Base-by-base conservation (phyloP, 2,329 filamentous ascomycete genomes). In the Lithohypha guttulata region DNA sequence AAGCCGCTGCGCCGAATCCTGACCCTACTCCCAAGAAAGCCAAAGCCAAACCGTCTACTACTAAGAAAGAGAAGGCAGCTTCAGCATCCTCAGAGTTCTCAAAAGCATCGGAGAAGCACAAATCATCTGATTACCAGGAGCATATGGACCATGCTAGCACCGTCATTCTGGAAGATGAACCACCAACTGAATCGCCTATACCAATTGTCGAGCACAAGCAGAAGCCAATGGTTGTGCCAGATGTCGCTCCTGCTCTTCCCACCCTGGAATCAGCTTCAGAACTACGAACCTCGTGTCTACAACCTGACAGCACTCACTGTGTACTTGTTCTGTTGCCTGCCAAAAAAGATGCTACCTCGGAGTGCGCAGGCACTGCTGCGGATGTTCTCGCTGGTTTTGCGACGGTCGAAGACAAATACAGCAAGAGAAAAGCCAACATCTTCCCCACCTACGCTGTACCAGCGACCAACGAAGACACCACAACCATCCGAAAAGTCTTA, bases 371-470 rank as follows among this genome's bases (percentile, higher is more conserved):
- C 1, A 36, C 56, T 9, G 62, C 60, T 8, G 58, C 61, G n/a
- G 67, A 73, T 49, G 77, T 71, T 13, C 64, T 87, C 2, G 58
- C 63, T 14, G 75, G 73, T 18, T 69, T 95, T 3, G 75, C 81
- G 2, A 75, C 86, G 39, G 71, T 95, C 39, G 75, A 79, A 37
- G 74, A 81, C 59, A 93, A 87, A 62, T 77, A 93, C 55, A 65
- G 72, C 22, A 67, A 76, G 47, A 70, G 70, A 34, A 69, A 78
- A 39, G 73, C 74, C 21, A 76, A 79, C 41, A 64, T 87, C 1
- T 93, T 96, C 66, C 85, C 87, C 17, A 81, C 94, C 61, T 89
- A 81, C 57, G 76, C 79, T 34, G 68, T 96, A 0, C 73, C 84
- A 9, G 65, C 66, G 28, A 65, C 69, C 25, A 81, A 81, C 48